Evolutionary conservation across 139 green algal species (phyloP), one percentile per base, ranked within the genome.

Genomic region (Spirogloea muscicola): DNA sequence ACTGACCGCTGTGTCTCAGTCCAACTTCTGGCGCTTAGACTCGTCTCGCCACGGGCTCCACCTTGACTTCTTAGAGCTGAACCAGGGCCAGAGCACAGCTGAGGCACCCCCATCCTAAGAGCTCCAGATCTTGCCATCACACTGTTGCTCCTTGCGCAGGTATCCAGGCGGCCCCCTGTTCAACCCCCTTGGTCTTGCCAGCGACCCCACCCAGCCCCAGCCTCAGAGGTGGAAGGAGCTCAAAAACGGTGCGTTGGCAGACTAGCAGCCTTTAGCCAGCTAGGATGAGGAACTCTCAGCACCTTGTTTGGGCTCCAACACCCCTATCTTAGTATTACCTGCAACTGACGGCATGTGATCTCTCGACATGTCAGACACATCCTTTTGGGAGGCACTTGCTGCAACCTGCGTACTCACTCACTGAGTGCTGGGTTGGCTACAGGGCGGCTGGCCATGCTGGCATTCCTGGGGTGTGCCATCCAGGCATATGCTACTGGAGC

Each of bases 101-200:
- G n/a, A n/a, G n/a, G n/a, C n/a, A n/a, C n/a, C n/a, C n/a, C n/a
- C n/a, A n/a, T n/a, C n/a, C n/a, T n/a, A n/a, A n/a, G n/a, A n/a
- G n/a, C n/a, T n/a, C n/a, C n/a, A n/a, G n/a, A n/a, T 65, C 57
- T 42, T 38, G n/a, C 13, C 10, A 10, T 13, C 43, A 25, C 43
- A 10, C 43, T 51, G 10, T 13, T 64, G 36, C 29, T 10, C 9
- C 27, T 6, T 63, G 40, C n/a, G 40, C 65, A 74, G 65, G 34
- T 74, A 74, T 41, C 65, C 65, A 7, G 65, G 65, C 7, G 65
- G 65, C 27, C 65, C 44, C 1, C 21, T 74, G 21, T 74, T 74
- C 39, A 68, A 74, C 21, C 65, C 65, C 38, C n/a, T 74, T n/a
- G 65, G 65, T 13, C 6, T 74, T 40, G 65, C 65, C 59, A 68